Evolutionary conservation across 768 basidiomycete species (phyloP), one percentile per base, ranked within the genome.

Genomic region (Neoboletus magnificus): DNA sequence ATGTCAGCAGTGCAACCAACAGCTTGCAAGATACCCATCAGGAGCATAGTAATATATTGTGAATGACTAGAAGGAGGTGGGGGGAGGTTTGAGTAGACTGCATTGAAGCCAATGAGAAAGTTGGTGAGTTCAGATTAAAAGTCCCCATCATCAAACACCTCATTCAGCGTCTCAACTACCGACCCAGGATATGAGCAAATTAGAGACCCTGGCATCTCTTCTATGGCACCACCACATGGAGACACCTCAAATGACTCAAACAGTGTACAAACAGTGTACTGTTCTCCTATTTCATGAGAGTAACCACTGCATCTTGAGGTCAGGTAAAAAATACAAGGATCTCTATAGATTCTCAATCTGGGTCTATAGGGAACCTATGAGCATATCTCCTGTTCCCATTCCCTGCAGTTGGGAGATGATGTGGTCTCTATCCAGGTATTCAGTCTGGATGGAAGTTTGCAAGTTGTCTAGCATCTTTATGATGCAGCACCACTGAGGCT

Each of bases 171-270:
- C n/a, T 66, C 51, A 43, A n/a, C n/a, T n/a, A 76, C 72, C 15
- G 74, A 73, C 0, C 71, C 72, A 9, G 79, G 77, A 57, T 72
- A 81, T 0, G 69, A 69, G 23, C 74, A 25, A 1, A 37, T 37
- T 7, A 37, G 18, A 16, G 36, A 37, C 36, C 36, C 36, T 9
- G 18, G 7, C 18, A 10, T 2, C 15, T 1, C 10, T 5, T 25
- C 16, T 9, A 16, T 16, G 18, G 23, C 20, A 25, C 50, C 58
- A 11, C 63, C 54, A 13, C 58, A 51, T 0, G 76, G 69, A 1
- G 74, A 73, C 15, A 74, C 71, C 59, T 79, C 75, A 50, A 81
- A 81, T 6, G 62, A 61, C 57, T 81, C n/a, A n/a, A n/a, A n/a
- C n/a, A n/a, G n/a, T n/a, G n/a, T n/a, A n/a, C 80, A 48, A 73